phyloP scores from a whole-genome alignment of 2,329 filamentous ascomycete genomes.

The Alternaria triticina region DNA sequence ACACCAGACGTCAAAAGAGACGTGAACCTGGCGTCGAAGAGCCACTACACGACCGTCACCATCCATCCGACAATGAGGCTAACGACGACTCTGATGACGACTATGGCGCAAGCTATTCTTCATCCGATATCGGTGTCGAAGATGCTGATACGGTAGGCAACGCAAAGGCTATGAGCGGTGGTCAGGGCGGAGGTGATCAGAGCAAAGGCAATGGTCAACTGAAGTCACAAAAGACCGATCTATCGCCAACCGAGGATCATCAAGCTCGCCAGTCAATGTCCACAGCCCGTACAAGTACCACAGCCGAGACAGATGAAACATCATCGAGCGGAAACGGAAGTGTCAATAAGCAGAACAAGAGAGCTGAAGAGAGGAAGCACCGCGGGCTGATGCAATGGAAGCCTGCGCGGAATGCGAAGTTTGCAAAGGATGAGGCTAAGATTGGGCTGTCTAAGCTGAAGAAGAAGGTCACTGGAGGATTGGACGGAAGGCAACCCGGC shows the following conservation, averaged over 20 bases:
- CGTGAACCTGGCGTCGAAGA: constrained; percentile 62
- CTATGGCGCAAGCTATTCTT: constrained; percentile 47
- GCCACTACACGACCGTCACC: constrained; percentile 60
- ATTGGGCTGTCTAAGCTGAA: constrained; percentile 78
- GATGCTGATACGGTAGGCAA: constrained; percentile 55
- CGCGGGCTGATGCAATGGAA: constrained; percentile 95
- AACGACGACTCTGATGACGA: constrained; percentile 49
- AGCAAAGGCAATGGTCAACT: constrained; percentile 24
- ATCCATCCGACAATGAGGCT: constrained; percentile 53
- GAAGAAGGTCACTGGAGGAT: constrained; percentile 71
- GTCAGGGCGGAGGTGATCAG: constrained; percentile 17
- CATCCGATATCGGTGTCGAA: constrained; percentile 64
- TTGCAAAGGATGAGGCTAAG: constrained; percentile 86
- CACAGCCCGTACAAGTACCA: constrained; percentile 38
- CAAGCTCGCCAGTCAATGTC: constrained; percentile 32
- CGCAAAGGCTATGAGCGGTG: constrained; percentile 30
- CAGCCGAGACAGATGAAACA: constrained; percentile 18
- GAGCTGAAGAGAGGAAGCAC: constrained; percentile 80
- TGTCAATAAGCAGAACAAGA: constrained; percentile 71
- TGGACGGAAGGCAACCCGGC: constrained; percentile 84
- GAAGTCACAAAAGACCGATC: constrained; percentile 36
- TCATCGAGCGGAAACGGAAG: constrained; percentile 64
- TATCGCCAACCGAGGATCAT: constrained; percentile 28
- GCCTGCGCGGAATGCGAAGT: constrained; percentile 82
- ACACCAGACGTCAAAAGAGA: constrained; percentile 59